Evolutionary conservation across 2,329 filamentous ascomycete genomes (phyloP).

Genomic region (Mycosphaerella sp.): DNA sequence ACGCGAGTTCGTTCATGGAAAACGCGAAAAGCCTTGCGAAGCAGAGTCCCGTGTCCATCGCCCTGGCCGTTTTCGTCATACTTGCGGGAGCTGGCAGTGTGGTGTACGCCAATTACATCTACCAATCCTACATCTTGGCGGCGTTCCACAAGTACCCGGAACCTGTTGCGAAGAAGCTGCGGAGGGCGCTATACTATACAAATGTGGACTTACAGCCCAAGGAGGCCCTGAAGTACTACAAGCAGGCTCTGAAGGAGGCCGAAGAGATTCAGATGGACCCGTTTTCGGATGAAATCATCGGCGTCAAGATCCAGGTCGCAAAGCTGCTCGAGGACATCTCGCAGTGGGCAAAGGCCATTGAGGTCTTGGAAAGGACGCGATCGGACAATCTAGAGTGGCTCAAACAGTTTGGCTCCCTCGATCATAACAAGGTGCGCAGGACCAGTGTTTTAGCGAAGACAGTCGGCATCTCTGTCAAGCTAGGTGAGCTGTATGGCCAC

Average conservation of each 20-base stretch:
- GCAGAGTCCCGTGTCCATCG: slow-evolving; percentile 38
- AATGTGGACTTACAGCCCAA: slow-evolving; percentile 69
- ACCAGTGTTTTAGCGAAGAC: slow-evolving; percentile 66
- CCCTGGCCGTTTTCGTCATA: slow-evolving; percentile 32
- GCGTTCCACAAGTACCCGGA: slow-evolving; percentile 58
- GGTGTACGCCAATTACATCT: slow-evolving; percentile 44
- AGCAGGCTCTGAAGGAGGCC: slow-evolving; percentile 68
- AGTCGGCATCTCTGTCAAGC: slow-evolving; percentile 71
- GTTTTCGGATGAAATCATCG: slow-evolving; percentile 84
- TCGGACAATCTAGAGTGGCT: slow-evolving; percentile 56
- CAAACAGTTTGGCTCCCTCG: slow-evolving; percentile 40
- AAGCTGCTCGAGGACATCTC: slow-evolving; percentile 72
- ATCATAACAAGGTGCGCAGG: slow-evolving; percentile 45
- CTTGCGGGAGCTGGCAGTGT: slow-evolving; percentile 36
- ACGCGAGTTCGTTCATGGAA: slow-evolving; percentile 21
- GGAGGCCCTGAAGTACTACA: slow-evolving; percentile 76
- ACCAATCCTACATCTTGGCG: slow-evolving; percentile 42
- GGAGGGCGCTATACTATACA: slow-evolving; percentile 79
- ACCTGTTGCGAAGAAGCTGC: slow-evolving; percentile 68
- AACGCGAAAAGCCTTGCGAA: slow-evolving; percentile 34
- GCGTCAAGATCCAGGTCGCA: slow-evolving; percentile 77
- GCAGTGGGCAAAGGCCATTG: slow-evolving; percentile 62
- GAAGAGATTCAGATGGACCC: slow-evolving; percentile 72
- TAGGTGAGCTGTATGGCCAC: slow-evolving; percentile 75
- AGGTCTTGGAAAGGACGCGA: slow-evolving; percentile 71